Evolutionary conservation across 2,329 filamentous ascomycete genomes (phyloP).

Genomic region (Alternaria alternata): DNA sequence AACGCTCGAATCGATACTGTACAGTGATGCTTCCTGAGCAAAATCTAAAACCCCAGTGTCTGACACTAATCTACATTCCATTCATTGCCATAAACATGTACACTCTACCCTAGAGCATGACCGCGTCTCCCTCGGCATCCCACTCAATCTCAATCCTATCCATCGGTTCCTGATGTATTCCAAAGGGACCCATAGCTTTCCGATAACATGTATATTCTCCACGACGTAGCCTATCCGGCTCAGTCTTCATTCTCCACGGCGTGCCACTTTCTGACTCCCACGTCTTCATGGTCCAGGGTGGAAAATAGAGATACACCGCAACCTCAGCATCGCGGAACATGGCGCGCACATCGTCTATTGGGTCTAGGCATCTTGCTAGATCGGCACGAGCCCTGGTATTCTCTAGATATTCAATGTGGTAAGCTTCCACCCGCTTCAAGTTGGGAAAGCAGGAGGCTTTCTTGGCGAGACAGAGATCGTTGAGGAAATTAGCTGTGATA

Average conservation of each 20-base stretch:
- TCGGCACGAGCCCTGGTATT: not conserved
- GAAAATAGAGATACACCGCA: slow-evolving; percentile 19
- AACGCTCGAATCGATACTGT: not conserved
- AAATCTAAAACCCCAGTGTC: not conserved
- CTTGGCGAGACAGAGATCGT: slow-evolving; percentile 17
- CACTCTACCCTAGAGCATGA: slow-evolving; percentile 1
- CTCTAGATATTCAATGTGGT: slow-evolving; percentile 1
- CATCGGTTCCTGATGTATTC: not conserved
- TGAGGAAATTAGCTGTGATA: slow-evolving; percentile 10
- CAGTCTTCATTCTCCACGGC: slow-evolving; percentile 17
- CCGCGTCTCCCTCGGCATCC: slow-evolving; percentile 16
- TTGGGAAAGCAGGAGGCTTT: slow-evolving; percentile 3
- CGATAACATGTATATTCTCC: not conserved
- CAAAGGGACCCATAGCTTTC: not conserved
- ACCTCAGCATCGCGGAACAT: slow-evolving; percentile 11
- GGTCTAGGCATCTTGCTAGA: not conserved
- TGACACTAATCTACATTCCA: not conserved
- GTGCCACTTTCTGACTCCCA: slow-evolving; percentile 11
- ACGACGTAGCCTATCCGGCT: not conserved
- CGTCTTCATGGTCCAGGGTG: slow-evolving; percentile 11
- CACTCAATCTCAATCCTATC: slow-evolving; percentile 8
- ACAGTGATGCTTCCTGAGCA: not conserved
- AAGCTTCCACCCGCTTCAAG: slow-evolving; percentile 22
- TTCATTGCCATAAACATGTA: not conserved
- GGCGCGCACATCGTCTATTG: slow-evolving; percentile 1